Conservation (phyloP, 2,329 filamentous ascomycete species). For the Fusarium sp. region DNA sequence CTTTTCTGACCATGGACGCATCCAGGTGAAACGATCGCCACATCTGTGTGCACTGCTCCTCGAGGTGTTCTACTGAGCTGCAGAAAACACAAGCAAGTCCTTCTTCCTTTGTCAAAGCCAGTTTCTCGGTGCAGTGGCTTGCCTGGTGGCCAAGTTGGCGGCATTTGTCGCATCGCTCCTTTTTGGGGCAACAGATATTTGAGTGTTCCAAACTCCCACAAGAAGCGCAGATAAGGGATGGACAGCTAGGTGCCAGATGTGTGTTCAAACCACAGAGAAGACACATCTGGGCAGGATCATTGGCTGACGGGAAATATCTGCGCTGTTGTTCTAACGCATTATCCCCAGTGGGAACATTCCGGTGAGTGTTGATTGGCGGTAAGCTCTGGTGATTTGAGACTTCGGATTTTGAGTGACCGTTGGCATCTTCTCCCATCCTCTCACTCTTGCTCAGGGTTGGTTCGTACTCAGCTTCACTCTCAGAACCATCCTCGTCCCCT, state of each 20-base stretch:
- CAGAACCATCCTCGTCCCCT: constrained; percentile 32
- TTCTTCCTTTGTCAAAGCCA: constrained; percentile 65
- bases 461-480: constrained; percentile 48
- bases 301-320: constrained; percentile 65
- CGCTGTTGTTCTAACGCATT: constrained; percentile 56
- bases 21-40: constrained; percentile 69
- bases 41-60: constrained; percentile 69
- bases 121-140: constrained; percentile 66
- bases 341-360: constrained; percentile 46
- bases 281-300: constrained; percentile 60
- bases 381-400: constrained; percentile 4
- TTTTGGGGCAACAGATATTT: constrained; percentile 63
- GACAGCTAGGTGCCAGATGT: constrained; percentile 61
- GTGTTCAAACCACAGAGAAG: constrained; percentile 63
- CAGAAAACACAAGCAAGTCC: constrained; percentile 72
- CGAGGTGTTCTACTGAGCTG: constrained; percentile 66
- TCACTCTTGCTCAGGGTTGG: constrained; percentile 34
- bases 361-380: constrained; percentile 30
- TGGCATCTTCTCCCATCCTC: constrained; percentile 10
- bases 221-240: constrained; percentile 60
- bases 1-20: constrained; percentile 58
- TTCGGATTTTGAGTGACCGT: constrained; percentile 22
- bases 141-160: constrained; percentile 70
- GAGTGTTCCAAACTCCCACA: constrained; percentile 62
- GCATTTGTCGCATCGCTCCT: constrained; percentile 69